phyloP scores from a whole-genome alignment of 306 rosid species.

The Gastrolobium bilobum region DNA sequence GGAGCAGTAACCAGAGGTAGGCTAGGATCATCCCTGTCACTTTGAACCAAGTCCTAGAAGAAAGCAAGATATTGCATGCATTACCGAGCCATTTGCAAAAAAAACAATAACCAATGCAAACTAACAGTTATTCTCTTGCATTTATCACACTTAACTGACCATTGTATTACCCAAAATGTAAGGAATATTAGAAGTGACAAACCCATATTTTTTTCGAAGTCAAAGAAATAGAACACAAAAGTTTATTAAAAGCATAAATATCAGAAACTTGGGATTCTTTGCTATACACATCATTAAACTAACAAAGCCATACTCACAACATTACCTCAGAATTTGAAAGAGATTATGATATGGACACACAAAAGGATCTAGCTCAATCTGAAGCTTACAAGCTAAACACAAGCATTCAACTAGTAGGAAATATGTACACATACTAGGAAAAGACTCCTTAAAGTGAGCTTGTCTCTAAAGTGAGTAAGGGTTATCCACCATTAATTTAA shows the following conservation, averaged over 20 bases:
- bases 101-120: slow-evolving; percentile 28
- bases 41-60: slow-evolving; percentile 75
- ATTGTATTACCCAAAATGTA: neutral
- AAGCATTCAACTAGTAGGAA: neutral
- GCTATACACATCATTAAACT: neutral
- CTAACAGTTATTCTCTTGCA: neutral
- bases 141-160: neutral
- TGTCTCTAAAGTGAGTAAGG: no score
- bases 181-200: slow-evolving; percentile 1
- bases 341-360: neutral
- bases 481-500: no score
- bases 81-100: slow-evolving; percentile 33
- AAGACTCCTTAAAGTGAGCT: no score
- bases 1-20: slow-evolving; percentile 92
- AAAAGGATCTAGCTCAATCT: slow-evolving; percentile 4
- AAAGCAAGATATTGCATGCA: slow-evolving; percentile 22
- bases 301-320: neutral
- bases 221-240: neutral
- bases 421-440: neutral
- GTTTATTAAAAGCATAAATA: neutral
- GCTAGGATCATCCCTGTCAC: slow-evolving; percentile 90
- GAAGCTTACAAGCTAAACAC: neutral
- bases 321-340: neutral
- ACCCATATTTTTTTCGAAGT: neutral
- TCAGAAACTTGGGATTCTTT: neutral